Evolutionary conservation across 306 rosid species (phyloP).

Genomic region (Prunus campanulata): DNA sequence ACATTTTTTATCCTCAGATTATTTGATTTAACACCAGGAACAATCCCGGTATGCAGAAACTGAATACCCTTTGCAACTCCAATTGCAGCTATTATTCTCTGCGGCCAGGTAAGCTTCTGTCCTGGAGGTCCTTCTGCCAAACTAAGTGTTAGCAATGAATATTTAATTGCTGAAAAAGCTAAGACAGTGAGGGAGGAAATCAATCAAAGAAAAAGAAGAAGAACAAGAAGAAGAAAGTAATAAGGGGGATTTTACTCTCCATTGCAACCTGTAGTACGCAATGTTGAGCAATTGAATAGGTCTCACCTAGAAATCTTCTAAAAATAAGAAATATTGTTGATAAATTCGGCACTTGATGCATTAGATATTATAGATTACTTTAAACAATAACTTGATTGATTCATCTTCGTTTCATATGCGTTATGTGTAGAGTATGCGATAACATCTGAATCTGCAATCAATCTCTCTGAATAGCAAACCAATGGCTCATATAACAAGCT

Average conservation of each 20-base stretch:
- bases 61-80: constrained; percentile 87
- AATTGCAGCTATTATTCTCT: constrained; percentile 80
- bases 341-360: not conserved
- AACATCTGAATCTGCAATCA: not conserved
- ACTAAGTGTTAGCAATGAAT: constrained; percentile 18
- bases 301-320: not conserved
- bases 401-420: not conserved
- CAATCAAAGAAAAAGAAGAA: not conserved
- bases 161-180: not conserved
- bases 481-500: not conserved
- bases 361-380: not conserved
- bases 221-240: not conserved
- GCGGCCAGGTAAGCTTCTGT: constrained; percentile 72
- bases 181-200: not conserved
- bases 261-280: not conserved
- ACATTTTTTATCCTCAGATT: constrained; percentile 81
- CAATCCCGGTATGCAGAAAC: constrained; percentile 90
- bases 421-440: not conserved
- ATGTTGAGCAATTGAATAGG: not conserved
- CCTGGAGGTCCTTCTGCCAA: constrained; percentile 48
- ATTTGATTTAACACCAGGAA: constrained; percentile 79
- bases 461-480: not conserved
- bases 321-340: not conserved
- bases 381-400: not conserved
- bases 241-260: not conserved